Base-by-base conservation (phyloP, 495 filamentous ascomycete genomes). In the Podospora bellae-mahoneyi region DNA sequence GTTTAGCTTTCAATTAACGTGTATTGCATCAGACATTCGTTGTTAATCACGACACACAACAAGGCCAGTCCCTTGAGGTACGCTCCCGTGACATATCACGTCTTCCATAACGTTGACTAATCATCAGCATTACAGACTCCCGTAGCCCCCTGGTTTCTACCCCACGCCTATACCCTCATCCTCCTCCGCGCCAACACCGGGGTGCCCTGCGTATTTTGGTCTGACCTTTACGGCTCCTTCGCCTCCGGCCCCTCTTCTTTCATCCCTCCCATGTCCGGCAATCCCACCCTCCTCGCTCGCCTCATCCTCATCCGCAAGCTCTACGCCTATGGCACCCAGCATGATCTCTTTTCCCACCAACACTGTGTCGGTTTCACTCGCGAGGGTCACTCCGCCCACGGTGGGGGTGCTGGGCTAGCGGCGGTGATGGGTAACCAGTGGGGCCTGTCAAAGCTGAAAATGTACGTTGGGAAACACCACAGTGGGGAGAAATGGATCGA, bases 191-290 rank as follows among this genome's bases (percentile, higher is more conserved):
- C 80, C 56, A 75, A 78, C 66, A 78, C 84, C 18, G 90, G 90
- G 34, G 85, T 88, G 48, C 91, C 91, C 1, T 92, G 89, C 70
- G 72, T 92, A 61, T 93, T 92, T 74, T 93, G 88, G 71, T 89
- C 91, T 5, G 91, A 93, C 71, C 72, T 93, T 3, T 93, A 90
- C 74, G 90, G 90, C n/a, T 88, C 89, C 68, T 76, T 82, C 67
- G 84, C 79, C 16, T 68, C 68, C 2, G 66, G 70, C 55, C 64
- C 59, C 39, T 60, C 65, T 54, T 69, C 69, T 64, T 75, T 71
- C 67, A 83, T 84, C 57, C 82, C 82, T 0, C 87, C 90, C 0
- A 82, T 85, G 6, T 89, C 87, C 70, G 83, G 84, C 60, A 85
- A 85, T 56, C 58, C 55, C 4, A 80, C 82, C 19, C 80, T 93